Conservation (phyloP, 257 asterid species). For the Fraxinus americana region DNA sequence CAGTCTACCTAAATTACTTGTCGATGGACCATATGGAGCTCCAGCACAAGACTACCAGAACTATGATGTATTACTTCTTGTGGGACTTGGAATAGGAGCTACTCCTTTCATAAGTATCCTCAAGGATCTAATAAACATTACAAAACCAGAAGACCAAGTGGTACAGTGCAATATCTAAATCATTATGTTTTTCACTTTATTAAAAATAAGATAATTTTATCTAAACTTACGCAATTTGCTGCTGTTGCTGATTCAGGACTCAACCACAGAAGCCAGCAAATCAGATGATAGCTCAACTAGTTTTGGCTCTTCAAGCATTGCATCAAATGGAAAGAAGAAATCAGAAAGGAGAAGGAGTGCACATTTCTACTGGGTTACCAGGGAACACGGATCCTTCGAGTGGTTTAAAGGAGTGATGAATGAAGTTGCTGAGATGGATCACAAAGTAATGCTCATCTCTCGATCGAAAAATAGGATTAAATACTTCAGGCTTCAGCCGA, state of each 20-base stretch:
- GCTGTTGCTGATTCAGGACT: conserved; percentile 46
- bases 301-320: conserved; percentile 53
- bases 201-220: background rate
- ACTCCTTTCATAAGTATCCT: conserved; percentile 95
- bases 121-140: conserved; percentile 72
- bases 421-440: conserved; percentile 93
- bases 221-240: background rate
- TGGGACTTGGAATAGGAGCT: conserved; percentile 96
- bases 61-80: conserved; percentile 79
- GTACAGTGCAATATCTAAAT: conserved; percentile 29
- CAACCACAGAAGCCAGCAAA: conserved; percentile 66
- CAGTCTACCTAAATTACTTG: conserved; percentile 79
- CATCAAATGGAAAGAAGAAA: conserved; percentile 58
- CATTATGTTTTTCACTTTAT: background rate
- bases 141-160: conserved; percentile 65
- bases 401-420: conserved; percentile 97
- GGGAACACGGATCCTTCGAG: conserved; percentile 91
- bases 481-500: background rate
- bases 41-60: conserved; percentile 91
- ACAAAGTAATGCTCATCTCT: conserved; percentile 49
- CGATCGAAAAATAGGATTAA: background rate
- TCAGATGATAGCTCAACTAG: conserved; percentile 86
- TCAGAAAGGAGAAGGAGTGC: conserved; percentile 58
- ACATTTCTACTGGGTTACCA: conserved; percentile 91
- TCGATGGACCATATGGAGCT: conserved; percentile 95